Evolutionary conservation across 768 basidiomycete species (phyloP), one percentile per base, ranked within the genome.

Genomic region (Trametes maxima): DNA sequence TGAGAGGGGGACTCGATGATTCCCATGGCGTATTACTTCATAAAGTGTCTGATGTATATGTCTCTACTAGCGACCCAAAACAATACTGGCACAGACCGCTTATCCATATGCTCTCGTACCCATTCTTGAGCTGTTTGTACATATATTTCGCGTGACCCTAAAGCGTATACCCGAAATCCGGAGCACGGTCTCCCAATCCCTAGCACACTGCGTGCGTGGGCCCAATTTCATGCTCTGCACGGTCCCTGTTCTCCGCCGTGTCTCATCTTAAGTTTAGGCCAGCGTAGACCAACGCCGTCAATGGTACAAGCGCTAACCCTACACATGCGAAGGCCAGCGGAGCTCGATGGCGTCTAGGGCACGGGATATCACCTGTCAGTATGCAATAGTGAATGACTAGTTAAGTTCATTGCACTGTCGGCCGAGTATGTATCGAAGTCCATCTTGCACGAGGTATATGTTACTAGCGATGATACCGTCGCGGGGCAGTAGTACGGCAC

Each of bases 391-490:
- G n/a, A 3, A 19, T 14, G 0, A 4, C 5, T 12, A 21, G 28
- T 14, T 5, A 14, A 12, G 1, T 22, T 13, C 21, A 5, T 16
- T 13, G 7, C 11, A 80, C 85, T 65, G 67, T 88, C 88, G 84
- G n/a, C 89, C 88, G 40, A 86, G 67, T 43, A 84, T 71, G 67
- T 81, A 90, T 2, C 85, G 80, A 1, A 88, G 88, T 2, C 76
- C 73, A 67, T 90, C 88, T 60, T 78, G 74, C 0, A 80, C 63
- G 12, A 85, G 78, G 69, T 83, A 90, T 3, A 90, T 81, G 63
- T 85, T 88, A 10, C 80, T 78, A 1, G 87, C 83, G 56, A 89
- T 83, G 0, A 84, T 84, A 1, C 86, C 88, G 36, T 81, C 74
- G 28, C 4, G 28, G 28, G 28, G 28, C 8, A 33, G 8, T 33